These are phyloP conservation scores for Coemansia sp. DNA, from an alignment of 192 early-diverging fungal genomes.

Conservation along the genomic window DNA sequence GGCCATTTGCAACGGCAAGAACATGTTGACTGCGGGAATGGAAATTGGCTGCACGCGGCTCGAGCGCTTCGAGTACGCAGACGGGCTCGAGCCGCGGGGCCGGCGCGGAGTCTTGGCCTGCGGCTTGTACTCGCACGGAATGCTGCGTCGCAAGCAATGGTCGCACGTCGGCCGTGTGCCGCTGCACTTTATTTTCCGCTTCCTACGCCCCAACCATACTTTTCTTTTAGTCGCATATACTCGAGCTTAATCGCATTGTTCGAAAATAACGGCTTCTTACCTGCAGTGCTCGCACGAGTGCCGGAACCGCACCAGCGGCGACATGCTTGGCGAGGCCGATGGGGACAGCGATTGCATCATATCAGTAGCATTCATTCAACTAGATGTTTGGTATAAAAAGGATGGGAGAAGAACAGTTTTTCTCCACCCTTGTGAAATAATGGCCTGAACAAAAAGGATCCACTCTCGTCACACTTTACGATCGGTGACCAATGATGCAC, in stretches of 20 bases:
- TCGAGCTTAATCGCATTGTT: background rate
- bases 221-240: background rate
- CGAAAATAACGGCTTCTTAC: slow-evolving; percentile 6
- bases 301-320: slow-evolving; percentile 35
- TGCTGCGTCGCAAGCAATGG: slow-evolving; percentile 40
- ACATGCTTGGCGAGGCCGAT: slow-evolving; percentile 11
- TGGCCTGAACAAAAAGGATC: background rate
- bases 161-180: slow-evolving; percentile 49
- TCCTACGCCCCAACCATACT: slow-evolving; percentile 18
- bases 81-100: background rate
- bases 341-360: slow-evolving; percentile 12
- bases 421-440: background rate
- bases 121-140: slow-evolving; percentile 48
- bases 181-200: slow-evolving; percentile 54
- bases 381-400: slow-evolving; percentile 13
- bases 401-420: slow-evolving; percentile 6
- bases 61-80: background rate
- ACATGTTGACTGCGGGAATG: slow-evolving; percentile 7
- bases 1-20: background rate
- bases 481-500: slow-evolving; percentile 4
- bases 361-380: slow-evolving; percentile 4
- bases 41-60: slow-evolving; percentile 16
- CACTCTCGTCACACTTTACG: background rate
- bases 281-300: slow-evolving; percentile 55
- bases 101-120: slow-evolving; percentile 39